A percentile compares a stretch with the other conserved stretches of the same genome.
Conservation (phyloP, 345 rosid species). For the Lepidium africanum region DNA sequence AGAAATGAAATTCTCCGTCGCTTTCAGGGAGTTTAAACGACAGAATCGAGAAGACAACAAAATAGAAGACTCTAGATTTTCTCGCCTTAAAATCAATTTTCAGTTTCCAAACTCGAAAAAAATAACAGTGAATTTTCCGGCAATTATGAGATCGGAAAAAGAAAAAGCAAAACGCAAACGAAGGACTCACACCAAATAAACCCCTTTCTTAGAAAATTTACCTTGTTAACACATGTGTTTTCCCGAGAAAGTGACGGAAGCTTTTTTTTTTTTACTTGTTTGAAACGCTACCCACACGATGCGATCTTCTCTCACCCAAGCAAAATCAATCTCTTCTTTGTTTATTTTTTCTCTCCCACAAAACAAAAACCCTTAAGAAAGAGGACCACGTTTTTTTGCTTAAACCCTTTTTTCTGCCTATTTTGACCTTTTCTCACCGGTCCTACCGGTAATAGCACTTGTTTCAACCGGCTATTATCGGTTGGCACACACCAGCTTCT, state of each 20-base stretch:
- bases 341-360: constrained; percentile 24
- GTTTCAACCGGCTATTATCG: constrained; percentile 33
- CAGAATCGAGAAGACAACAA: neutral
- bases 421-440: constrained; percentile 41
- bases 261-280: neutral
- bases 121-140: constrained; percentile 2
- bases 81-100: constrained; percentile 12
- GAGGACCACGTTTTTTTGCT: constrained; percentile 40
- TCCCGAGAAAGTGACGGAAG: constrained; percentile 29
- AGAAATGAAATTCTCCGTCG: neutral
- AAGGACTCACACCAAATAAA: constrained; percentile 20
- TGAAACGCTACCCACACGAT: constrained; percentile 38
- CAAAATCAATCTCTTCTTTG: neutral
- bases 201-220: constrained; percentile 23
- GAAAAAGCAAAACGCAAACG: neutral
- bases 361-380: constrained; percentile 40
- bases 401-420: constrained; percentile 47
- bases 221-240: constrained; percentile 39
- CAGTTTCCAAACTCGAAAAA: neutral
- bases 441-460: constrained; percentile 26
- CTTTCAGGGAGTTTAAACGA: neutral
- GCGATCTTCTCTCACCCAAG: constrained; percentile 23
- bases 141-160: constrained; percentile 34
- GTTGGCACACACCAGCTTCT: constrained; percentile 36
- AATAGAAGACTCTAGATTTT: neutral